Evolutionary conservation across 2,329 filamentous ascomycete species (phyloP).

Genomic region (Paracamarosporium sp.): DNA sequence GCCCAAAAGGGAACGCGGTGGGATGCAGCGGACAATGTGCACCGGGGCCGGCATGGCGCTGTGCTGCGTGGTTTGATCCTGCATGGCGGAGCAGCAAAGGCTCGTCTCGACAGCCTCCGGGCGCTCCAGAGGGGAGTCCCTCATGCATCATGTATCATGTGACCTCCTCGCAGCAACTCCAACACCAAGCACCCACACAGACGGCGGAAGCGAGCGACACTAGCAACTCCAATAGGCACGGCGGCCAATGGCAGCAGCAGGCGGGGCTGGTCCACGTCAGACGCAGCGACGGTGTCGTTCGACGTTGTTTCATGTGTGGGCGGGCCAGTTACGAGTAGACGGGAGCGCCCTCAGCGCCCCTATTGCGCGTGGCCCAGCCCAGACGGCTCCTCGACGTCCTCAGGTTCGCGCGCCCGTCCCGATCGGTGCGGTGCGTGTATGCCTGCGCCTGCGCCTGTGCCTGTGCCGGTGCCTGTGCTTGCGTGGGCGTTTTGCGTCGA

Average conservation of each 20-base stretch:
- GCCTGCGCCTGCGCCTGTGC: too few relatives aligned
- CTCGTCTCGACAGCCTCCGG: too few relatives aligned
- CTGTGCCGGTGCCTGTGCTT: too few relatives aligned
- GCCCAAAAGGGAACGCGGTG: neutral
- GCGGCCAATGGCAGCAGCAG: conserved; percentile 1
- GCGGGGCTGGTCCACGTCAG: conserved; percentile 6
- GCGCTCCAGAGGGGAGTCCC: too few relatives aligned
- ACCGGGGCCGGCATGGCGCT: too few relatives aligned
- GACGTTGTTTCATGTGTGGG: conserved; percentile 4
- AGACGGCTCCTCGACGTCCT: neutral
- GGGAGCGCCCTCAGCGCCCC: conserved; percentile 3
- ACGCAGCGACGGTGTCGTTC: conserved; percentile 8
- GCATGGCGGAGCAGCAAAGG: too few relatives aligned
- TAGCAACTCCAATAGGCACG: neutral
- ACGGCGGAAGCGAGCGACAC: neutral
- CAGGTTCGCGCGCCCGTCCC: conserved; percentile 2
- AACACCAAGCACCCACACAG: neutral
- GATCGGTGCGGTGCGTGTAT: neutral
- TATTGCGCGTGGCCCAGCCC: conserved; percentile 4
- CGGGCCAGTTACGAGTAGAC: conserved; percentile 3
- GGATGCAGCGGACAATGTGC: too few relatives aligned
- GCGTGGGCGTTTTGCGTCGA: conserved; percentile 4
- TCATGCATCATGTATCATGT: too few relatives aligned
- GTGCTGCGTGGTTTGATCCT: too few relatives aligned
- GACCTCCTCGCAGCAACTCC: too few relatives aligned